phyloP scores from a whole-genome alignment of 148 eudicot genomes.

The Camellia lanceoleosa region DNA sequence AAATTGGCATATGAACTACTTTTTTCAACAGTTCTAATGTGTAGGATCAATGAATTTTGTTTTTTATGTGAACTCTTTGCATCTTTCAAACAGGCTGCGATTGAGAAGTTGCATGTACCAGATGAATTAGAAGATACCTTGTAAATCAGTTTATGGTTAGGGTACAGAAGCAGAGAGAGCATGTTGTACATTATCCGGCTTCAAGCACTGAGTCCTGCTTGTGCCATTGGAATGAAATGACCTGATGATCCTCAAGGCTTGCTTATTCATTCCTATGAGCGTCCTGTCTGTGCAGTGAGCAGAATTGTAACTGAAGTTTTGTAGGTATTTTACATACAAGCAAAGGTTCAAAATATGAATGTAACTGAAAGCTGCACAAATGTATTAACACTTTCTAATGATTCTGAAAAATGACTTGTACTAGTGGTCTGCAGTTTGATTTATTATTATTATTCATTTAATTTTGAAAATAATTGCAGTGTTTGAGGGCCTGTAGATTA shows the following conservation, averaged over 20 bases:
- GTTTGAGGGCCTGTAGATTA: not conserved
- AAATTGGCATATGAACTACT: not conserved
- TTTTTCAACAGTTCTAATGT: not conserved
- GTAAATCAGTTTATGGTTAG: constrained; percentile 16
- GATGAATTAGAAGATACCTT: constrained; percentile 68
- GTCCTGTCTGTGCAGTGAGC: not conserved
- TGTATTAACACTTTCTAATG: not conserved
- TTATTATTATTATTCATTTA: not conserved
- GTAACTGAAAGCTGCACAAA: not conserved
- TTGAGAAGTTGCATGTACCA: constrained; percentile 96
- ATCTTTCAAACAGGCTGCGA: constrained; percentile 66
- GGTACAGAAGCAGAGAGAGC: constrained; percentile 14
- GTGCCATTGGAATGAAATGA: constrained; percentile 14
- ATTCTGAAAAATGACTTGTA: constrained; percentile 1
- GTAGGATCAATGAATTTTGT: not conserved
- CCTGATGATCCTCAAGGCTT: not conserved
- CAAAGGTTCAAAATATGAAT: not conserved
- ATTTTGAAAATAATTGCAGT: not conserved
- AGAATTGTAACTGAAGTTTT: not conserved
- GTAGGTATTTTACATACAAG: not conserved
- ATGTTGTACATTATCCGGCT: constrained; percentile 24
- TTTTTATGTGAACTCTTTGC: not conserved
- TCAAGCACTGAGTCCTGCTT: constrained; percentile 14
- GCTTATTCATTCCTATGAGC: not conserved
- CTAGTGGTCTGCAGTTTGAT: not conserved